Evolutionary conservation across 2,329 filamentous ascomycete genomes (phyloP), one percentile per base, ranked within the genome.

Genomic region (Exophiala spinifera): DNA sequence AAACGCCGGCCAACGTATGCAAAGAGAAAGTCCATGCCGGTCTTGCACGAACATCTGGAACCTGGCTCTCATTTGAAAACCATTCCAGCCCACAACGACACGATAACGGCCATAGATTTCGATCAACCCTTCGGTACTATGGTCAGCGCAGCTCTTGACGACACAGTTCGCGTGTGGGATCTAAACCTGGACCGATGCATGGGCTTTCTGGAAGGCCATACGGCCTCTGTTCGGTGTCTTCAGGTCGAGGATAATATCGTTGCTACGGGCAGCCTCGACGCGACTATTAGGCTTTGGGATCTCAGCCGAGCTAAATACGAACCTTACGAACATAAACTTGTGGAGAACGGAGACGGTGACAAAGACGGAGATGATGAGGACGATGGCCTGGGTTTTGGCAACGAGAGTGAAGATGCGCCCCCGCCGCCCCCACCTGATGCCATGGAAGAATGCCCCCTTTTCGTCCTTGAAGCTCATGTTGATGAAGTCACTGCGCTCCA

Each of bases 241-340:
- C 94, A 99, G 69, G 89, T 99, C 1, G 89, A 96, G 68, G 92
- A 97, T 68, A 96, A 95, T 69, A 87, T 97, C 59, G 85, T 96
- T 23, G 92, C 91, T 4, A 97, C 94, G 1, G 94, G 94, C 15
- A 95, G 90, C 1, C 88, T 91, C 79, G 94, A 99, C 68, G 94
- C 94, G 2, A 95, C 91, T 1, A 94, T 99, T 65, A 85, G 89
- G 51, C 76, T 99, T 14, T 99, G 94, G 94, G 94, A 99, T 74
- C 75, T 99, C 42, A 95, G 88, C 70, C 88, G 87, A 68, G 89
- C 91, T 21, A 88, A 88, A 63, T 94, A 95, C 69, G 85, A 89
- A 50, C 88, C 89, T 11, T 79, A 82, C 65, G 79, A 83, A 54
- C 83, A 81, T 57, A 74, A 75, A 48, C 72, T 79, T 56, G 67